A percentile compares a stretch with the other conserved stretches of the same genome.
Evolutionary conservation across 441 rosid species (phyloP).

Genomic region (Pelargonium fulgidum): DNA sequence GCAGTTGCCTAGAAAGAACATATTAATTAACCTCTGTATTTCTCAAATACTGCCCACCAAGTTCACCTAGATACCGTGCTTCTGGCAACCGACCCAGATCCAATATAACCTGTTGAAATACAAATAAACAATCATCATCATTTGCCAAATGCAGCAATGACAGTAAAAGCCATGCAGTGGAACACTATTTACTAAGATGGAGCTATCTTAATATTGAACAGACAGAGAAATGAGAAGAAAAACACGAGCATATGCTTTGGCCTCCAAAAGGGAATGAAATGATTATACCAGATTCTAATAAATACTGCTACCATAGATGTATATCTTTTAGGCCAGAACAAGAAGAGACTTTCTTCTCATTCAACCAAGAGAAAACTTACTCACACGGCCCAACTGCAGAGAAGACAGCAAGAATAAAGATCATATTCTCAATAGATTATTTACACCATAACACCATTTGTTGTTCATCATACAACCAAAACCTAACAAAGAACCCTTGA

Average conservation of each 20-base stretch:
- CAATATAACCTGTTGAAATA: constrained; percentile 36
- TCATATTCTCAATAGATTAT: neutral
- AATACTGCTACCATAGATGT: neutral
- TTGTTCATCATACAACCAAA: too few species aligned
- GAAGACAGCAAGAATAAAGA: neutral
- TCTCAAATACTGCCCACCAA: constrained; percentile 48
- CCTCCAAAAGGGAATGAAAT: neutral
- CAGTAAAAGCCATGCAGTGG: constrained; percentile 3
- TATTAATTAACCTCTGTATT: constrained; percentile 45
- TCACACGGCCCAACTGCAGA: neutral
- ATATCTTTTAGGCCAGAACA: neutral
- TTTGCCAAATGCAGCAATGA: neutral
- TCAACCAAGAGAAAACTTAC: neutral
- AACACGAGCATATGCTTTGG: neutral
- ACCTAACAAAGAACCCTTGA: too few species aligned
- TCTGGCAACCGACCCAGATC: constrained; percentile 58
- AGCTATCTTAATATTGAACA: neutral
- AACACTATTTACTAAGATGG: neutral
- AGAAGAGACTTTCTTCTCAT: too few species aligned
- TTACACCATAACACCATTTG: too few species aligned
- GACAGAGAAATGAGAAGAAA: neutral
- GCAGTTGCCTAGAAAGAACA: constrained; percentile 7
- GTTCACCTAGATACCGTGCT: constrained; percentile 57
- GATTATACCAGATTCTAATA: neutral
- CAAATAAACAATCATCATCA: constrained; percentile 1